phyloP scores from a whole-genome alignment of 2,329 filamentous ascomycete species.

The Pyrenophora graminea region DNA sequence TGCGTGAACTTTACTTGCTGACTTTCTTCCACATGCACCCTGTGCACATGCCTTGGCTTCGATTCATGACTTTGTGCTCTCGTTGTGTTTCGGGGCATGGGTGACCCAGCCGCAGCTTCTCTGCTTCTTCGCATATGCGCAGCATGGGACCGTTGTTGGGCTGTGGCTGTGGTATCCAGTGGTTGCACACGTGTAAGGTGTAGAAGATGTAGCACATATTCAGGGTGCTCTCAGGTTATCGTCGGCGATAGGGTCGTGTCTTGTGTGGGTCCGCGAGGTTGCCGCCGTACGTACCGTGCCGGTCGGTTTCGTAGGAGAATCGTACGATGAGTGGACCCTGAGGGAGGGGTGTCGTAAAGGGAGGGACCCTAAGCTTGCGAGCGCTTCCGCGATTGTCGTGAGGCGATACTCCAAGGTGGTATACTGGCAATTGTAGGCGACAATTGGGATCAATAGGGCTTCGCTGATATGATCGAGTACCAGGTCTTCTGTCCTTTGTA shows the following conservation, averaged over 20 bases:
- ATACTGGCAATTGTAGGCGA: neutral
- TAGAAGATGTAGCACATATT: constrained; percentile 42
- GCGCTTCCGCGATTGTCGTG: neutral
- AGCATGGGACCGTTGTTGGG: constrained; percentile 33
- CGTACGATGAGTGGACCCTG: too few species aligned
- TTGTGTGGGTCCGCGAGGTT: too few species aligned
- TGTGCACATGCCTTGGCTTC: constrained; percentile 41
- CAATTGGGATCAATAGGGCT: neutral
- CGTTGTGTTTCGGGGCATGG: constrained; percentile 33
- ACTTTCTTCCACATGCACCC: constrained; percentile 36
- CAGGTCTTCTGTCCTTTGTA: constrained; percentile 3
- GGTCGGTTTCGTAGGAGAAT: too few species aligned
- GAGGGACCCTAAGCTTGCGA: too few species aligned
- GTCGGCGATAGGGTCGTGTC: too few species aligned
- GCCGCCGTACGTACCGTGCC: too few species aligned
- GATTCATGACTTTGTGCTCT: constrained; percentile 36
- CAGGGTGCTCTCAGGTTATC: neutral
- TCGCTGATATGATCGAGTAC: neutral
- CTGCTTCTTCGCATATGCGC: constrained; percentile 35
- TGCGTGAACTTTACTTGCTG: constrained; percentile 6
- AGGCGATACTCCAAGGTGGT: neutral
- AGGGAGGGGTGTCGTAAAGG: too few species aligned
- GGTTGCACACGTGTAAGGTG: constrained; percentile 37
- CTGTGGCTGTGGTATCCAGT: constrained; percentile 39
- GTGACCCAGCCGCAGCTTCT: constrained; percentile 31